Base-by-base conservation (phyloP, 176 grass and related monocot species). In the Carex scoparia region DNA sequence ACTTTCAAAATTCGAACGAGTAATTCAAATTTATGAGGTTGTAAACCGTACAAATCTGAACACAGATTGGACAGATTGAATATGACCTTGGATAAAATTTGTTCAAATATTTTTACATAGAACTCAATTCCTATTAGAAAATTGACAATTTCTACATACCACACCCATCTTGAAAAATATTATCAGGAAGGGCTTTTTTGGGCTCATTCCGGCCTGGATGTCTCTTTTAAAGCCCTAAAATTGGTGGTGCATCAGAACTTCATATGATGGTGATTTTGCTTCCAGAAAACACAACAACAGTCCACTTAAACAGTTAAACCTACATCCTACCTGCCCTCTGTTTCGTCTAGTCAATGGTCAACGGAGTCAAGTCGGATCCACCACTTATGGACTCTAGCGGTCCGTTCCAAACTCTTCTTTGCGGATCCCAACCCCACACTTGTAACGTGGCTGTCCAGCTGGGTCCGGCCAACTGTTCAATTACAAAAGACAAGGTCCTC, bases 401-500 rank as follows among this genome's bases (percentile, higher is more conserved):
- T 64, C 65, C 30, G 11, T 73, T 49, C 27, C 76, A 49, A 81
- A 63, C 18, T 62, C 58, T 10, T 62, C 58, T 10, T 9, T 23
- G 12, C 15, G 33, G 61, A 68, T 13, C 74, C 28, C 57, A 78
- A 35, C 13, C 16, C 51, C 4, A 78, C 49, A 57, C 74, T 57
- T 78, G 74, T 78, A 78, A 56, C 19, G 42, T 49, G 32, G 37
- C 61, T 35, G 62, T 66, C 81, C 61, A n/a, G 1, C 11, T 31
- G 40, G 80, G 61, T 66, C 81, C 19, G 16, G 81, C 74, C 51
- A 57, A 57, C 51, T 33, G 27, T 33, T 78, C 74, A 78, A 28
- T 57, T 56, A 32, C 40, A 33, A 77, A 7, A 49, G 73, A 54
- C 73, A 56, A 78, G 28, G 5, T 78, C 51, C 74, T 35, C 51